Evolutionary conservation across 2,329 filamentous ascomycete species (phyloP), one percentile per base, ranked within the genome.

Genomic region (Epichloe bromicola): DNA sequence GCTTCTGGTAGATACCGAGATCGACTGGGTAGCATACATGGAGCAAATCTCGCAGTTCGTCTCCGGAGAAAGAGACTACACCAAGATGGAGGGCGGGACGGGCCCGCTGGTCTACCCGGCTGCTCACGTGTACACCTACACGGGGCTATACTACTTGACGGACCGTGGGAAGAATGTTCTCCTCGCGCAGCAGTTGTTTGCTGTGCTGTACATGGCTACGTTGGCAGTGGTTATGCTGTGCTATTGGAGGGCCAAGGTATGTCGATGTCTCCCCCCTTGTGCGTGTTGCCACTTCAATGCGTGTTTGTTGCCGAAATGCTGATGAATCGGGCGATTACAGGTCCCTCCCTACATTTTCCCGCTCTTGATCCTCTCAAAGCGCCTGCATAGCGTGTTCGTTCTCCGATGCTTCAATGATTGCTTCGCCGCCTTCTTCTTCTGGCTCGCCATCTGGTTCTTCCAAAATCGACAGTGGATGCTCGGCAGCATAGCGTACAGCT

Each of bases 11-110:
- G 93, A 98, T 65, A 98, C 93, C 42, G 93, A 98, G 68, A 98
- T 98, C 62, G 93, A 98, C 70, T 98, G 91, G 91, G 78, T 77
- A 53, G 88, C 93, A 0, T 98, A 98, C 68, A 97, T 98, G 90
- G 79, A 96, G 65, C 93, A 98, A 63, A 76, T 97, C 43, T 70
- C 78, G 40, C 82, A 90, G 59, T 93, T 85, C 62, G 71, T 90
- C 44, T 75, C 79, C 17, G 93, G 93, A 61, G 90, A 97, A 72
- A 82, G 86, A 63, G 85, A 96, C 67, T 98, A 98, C 67, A 80
- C 80, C 54, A 77, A 82, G 52, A 90, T 98, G 63, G 78, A 84
- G 62, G 93, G 93, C 59, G 85, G 82, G 53, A 98, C 93, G 0
- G 93, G 93, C 1, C 93, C 93, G 3, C 75, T 97, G 48, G 93